These are phyloP conservation scores for Flammula alnicola DNA, from an alignment of 1,284 basidiomycete species.

Conservation along the genomic window DNA sequence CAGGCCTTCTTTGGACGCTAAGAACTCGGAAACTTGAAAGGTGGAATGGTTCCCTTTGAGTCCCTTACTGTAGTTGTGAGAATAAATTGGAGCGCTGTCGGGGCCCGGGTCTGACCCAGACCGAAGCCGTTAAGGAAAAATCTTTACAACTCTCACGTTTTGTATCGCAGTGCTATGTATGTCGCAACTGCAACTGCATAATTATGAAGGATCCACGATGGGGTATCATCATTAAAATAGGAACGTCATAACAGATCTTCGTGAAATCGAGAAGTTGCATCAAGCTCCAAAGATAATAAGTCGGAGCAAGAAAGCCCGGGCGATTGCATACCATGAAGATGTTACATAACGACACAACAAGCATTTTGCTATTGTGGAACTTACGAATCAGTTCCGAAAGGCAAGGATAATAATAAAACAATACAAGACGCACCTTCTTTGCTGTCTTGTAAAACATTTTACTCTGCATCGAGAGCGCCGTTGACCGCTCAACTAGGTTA, in stretches of 20 bases:
- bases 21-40: not conserved
- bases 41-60: not conserved
- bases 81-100: too few relatives aligned
- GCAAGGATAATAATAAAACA: not conserved
- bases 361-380: slow-evolving; percentile 52
- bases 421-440: slow-evolving; percentile 71
- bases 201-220: slow-evolving; percentile 9
- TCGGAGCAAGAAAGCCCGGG: not conserved
- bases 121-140: not conserved
- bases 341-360: slow-evolving; percentile 62
- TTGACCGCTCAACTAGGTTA: slow-evolving; percentile 94
- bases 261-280: not conserved
- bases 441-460: slow-evolving; percentile 97
- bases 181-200: not conserved
- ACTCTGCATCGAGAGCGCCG: slow-evolving; percentile 87
- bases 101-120: not conserved
- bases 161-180: not conserved
- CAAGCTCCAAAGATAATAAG: too few relatives aligned
- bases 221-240: slow-evolving; percentile 26
- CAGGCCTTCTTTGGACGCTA: not conserved
- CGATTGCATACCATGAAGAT: not conserved
- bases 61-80: not conserved
- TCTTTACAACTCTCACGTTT: not conserved
- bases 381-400: not conserved
- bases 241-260: slow-evolving; percentile 10